phyloP scores from a whole-genome alignment of 1,139 yeast genomes.

The Yamadazyma spencermartinsiae region DNA sequence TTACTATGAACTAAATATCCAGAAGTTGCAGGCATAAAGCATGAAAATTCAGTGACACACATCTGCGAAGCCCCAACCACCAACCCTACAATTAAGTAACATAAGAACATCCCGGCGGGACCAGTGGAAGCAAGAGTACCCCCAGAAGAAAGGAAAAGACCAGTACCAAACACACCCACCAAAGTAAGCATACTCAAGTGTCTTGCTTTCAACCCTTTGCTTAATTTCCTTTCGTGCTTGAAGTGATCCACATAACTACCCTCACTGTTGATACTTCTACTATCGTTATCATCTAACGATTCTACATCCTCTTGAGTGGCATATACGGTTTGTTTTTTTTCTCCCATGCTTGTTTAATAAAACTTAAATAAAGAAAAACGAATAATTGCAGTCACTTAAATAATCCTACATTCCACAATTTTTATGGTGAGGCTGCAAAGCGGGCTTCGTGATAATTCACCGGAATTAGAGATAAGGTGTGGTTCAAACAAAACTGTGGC shows the following conservation, averaged over 20 bases:
- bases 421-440: no score
- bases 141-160: slow-evolving; percentile 68
- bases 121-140: slow-evolving; percentile 61
- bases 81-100: slow-evolving; percentile 41
- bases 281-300: slow-evolving; percentile 7
- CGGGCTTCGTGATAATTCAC: neutral
- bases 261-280: neutral
- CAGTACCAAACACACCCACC: slow-evolving; percentile 47
- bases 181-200: slow-evolving; percentile 46
- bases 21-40: slow-evolving; percentile 60
- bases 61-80: slow-evolving; percentile 54
- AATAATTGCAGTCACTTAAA: neutral
- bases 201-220: slow-evolving; percentile 35
- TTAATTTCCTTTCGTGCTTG: slow-evolving; percentile 21
- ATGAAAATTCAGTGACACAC: slow-evolving; percentile 61
- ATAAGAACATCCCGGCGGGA: slow-evolving; percentile 63
- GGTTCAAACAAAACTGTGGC: neutral
- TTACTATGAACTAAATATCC: slow-evolving; percentile 57
- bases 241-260: slow-evolving; percentile 14
- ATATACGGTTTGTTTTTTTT: slow-evolving; percentile 9
- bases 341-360: neutral
- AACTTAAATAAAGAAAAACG: neutral
- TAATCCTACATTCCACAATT: no score
- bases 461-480: neutral
- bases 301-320: slow-evolving; percentile 12